Evolutionary conservation across 192 early-diverging fungal genomes (phyloP), one percentile per base, ranked within the genome.

Genomic region (Umbelopsis sp.): DNA sequence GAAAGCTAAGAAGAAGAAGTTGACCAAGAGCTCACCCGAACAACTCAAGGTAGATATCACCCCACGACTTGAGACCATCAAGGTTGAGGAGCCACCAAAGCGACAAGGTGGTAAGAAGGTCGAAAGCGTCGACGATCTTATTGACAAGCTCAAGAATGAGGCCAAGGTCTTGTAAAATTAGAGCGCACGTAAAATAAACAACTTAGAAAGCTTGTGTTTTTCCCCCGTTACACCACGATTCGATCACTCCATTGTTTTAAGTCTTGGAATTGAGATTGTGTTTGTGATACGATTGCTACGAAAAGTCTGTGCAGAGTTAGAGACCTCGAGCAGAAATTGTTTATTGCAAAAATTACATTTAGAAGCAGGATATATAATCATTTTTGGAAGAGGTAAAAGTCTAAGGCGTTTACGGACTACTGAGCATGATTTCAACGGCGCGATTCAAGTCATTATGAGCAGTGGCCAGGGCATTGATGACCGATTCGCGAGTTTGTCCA

Each of bases 1-100:
- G 97, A 99, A 99, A 88, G 97, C 97, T 64, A 99, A 97, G 87
- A 98, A 97, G 89, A 99, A 99, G 90, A 93, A 93, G 49, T 77
- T 99, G 68, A 79, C 80, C 64, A 94, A 91, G 78, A 49, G 93
- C 23, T 85, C 90, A 15, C 91, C 92, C 16, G 85, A 85, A 33
- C 90, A 95, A 49, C 84, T 98, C 23, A 90, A 86, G 37, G 90
- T 99, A 12, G 95, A 98, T 65, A 84, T 97, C 61, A 89, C 80
- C 71, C 89, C 90, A 68, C 88, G 93, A 7, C 76, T 99, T 66
- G 83, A 94, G 83, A 95, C 90, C 13, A 72, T 99, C 82, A 92
- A 93, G 81, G 91, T 99, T 44, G 84, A 84, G 6, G 97, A 99
- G 80, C 97, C 97, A 23, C 80, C 95, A 61, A 95, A 93, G 89